These are phyloP conservation scores for Zymoseptoria passerinii DNA, from an alignment of 2,329 filamentous ascomycete genomes.

Conservation along the genomic window DNA sequence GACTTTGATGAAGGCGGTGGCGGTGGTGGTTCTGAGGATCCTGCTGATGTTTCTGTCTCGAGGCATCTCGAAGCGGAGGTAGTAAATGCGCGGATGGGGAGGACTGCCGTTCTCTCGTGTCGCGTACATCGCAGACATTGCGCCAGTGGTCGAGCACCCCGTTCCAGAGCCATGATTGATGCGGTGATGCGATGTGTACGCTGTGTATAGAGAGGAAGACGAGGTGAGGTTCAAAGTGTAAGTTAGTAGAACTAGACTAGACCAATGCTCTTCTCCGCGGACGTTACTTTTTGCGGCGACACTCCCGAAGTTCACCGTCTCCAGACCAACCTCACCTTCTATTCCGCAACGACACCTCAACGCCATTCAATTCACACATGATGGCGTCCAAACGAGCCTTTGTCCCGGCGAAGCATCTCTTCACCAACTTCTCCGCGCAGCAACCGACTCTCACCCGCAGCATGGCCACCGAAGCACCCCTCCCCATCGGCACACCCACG, in stretches of 20 bases:
- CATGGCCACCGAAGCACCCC: conserved; percentile 49
- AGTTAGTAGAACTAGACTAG: no score
- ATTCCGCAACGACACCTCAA: conserved; percentile 9
- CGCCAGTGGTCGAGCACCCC: conserved; percentile 30
- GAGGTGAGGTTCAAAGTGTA: background rate
- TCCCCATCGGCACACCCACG: conserved; percentile 29
- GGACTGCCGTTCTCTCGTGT: conserved; percentile 17
- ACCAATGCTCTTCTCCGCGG: background rate
- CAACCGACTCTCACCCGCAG: conserved; percentile 38
- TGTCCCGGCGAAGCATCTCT: conserved; percentile 31
- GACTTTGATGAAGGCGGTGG: background rate
- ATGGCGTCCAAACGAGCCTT: conserved; percentile 36
- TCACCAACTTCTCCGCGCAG: conserved; percentile 20
- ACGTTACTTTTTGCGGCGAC: background rate
- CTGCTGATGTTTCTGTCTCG: conserved; percentile 33
- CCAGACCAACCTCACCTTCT: background rate
- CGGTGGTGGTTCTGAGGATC: conserved; percentile 7
- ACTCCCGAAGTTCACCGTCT: background rate
- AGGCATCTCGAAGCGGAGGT: conserved; percentile 37
- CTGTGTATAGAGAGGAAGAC: background rate
- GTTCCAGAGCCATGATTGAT: conserved; percentile 23
- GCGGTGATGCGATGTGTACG: background rate
- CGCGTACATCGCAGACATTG: conserved; percentile 22
- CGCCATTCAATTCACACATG: conserved; percentile 8
- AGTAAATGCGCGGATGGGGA: conserved; percentile 41